Conservation (phyloP, 441 rosid genomes). For the Arabidopsis hybrid region DNA sequence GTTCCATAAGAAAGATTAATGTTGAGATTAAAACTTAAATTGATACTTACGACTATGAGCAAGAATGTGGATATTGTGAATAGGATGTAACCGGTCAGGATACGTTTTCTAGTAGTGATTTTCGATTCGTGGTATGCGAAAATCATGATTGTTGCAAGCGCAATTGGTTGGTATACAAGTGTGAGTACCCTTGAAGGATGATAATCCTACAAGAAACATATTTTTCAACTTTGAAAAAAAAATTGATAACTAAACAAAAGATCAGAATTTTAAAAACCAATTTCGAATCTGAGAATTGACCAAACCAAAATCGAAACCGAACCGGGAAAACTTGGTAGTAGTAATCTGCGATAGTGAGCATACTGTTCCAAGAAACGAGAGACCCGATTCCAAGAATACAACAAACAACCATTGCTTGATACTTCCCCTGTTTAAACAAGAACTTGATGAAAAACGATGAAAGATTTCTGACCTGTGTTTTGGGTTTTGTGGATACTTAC, state of each 20-base stretch:
- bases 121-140: slow-evolving; percentile 51
- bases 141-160: slow-evolving; percentile 58
- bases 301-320: slow-evolving; percentile 20
- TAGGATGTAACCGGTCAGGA: slow-evolving; percentile 59
- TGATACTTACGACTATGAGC: slow-evolving; percentile 65
- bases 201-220: slow-evolving; percentile 51
- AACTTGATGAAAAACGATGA: slow-evolving; percentile 6
- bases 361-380: slow-evolving; percentile 80
- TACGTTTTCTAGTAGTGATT: slow-evolving; percentile 61
- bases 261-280: slow-evolving; percentile 63
- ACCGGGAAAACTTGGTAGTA: slow-evolving; percentile 67
- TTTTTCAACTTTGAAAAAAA: neutral
- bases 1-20: neutral
- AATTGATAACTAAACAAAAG: slow-evolving; percentile 50
- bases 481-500: slow-evolving; percentile 44
- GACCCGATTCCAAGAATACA: slow-evolving; percentile 83
- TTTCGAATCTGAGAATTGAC: slow-evolving; percentile 52
- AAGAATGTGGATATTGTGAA: slow-evolving; percentile 63
- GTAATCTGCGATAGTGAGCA: slow-evolving; percentile 82
- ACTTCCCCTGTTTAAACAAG: slow-evolving; percentile 59
- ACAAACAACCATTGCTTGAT: slow-evolving; percentile 58
- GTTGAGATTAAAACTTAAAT: neutral
- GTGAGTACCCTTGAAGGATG: slow-evolving; percentile 92
- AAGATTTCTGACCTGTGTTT: slow-evolving; percentile 14
- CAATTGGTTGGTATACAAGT: slow-evolving; percentile 81